Conservation (phyloP, 768 basidiomycete genomes). For the Rubroboletus satanas region DNA sequence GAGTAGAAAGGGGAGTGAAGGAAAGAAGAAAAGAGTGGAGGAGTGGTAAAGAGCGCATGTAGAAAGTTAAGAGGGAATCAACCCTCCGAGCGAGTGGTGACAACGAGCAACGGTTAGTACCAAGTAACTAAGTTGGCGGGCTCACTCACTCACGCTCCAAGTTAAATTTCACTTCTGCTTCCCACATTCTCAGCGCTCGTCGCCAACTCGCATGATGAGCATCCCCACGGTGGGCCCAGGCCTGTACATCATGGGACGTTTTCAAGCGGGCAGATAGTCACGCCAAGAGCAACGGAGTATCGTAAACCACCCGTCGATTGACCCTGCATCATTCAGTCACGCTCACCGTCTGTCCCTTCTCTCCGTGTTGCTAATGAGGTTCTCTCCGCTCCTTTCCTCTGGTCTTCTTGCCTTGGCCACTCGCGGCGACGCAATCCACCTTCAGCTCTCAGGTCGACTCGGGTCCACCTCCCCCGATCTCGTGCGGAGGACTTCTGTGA, state of each 20-base stretch:
- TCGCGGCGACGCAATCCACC: slow-evolving; percentile 8
- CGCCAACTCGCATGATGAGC: neutral
- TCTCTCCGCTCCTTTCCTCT: slow-evolving; percentile 3
- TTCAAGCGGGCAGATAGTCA: neutral
- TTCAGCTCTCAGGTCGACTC: slow-evolving; percentile 16
- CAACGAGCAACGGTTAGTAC: no score
- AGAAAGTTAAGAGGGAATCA: neutral
- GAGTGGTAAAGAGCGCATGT: slow-evolving; percentile 25
- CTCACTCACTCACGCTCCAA: neutral
- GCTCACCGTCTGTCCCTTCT: neutral
- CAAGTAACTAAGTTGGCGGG: neutral
- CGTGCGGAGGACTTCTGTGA: slow-evolving; percentile 26
- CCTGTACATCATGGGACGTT: neutral
- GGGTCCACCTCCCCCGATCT: slow-evolving; percentile 7
- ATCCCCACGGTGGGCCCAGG: no score
- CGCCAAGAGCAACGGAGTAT: neutral
- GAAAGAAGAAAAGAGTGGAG: slow-evolving; percentile 22
- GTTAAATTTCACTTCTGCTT: neutral
- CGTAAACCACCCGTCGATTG: neutral
- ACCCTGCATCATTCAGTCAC: neutral
- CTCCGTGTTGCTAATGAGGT: slow-evolving; percentile 8
- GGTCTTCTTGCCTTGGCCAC: slow-evolving; percentile 7
- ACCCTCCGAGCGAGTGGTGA: neutral
- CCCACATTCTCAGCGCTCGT: neutral
- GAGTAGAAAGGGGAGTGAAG: slow-evolving; percentile 9